Percentiles rank a stretch among this genome's conserved stretches.
Evolutionary conservation across 345 rosid species (phyloP).

Genomic region (Jatropha curcas): DNA sequence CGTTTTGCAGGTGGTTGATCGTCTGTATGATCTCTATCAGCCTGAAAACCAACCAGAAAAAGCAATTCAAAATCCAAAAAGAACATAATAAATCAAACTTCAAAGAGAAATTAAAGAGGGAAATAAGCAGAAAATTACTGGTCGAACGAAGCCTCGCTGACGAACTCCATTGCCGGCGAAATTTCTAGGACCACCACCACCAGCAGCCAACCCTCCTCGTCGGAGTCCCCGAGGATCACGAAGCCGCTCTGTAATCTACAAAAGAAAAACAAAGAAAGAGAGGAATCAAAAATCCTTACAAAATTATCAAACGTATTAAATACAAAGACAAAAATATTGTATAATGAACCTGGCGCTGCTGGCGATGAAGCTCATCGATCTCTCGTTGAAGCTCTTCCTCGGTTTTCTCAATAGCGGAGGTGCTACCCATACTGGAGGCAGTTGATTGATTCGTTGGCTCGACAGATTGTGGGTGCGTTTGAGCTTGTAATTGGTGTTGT

Average conservation of each 20-base stretch:
- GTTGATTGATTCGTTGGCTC: neutral
- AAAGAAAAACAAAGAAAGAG: neutral
- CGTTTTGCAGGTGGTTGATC: constrained; percentile 90
- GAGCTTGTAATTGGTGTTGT: neutral
- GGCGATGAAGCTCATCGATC: constrained; percentile 90
- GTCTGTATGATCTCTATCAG: constrained; percentile 62
- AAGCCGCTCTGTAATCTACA: constrained; percentile 81
- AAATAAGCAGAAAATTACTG: constrained; percentile 35
- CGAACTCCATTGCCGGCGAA: constrained; percentile 59
- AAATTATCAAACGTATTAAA: neutral
- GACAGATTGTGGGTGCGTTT: neutral
- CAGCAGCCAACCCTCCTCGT: constrained; percentile 64
- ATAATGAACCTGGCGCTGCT: constrained; percentile 70
- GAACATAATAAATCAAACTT: neutral
- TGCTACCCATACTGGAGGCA: constrained; percentile 19
- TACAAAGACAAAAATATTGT: too few species aligned
- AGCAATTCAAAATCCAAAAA: neutral
- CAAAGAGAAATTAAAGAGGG: neutral
- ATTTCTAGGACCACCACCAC: constrained; percentile 57
- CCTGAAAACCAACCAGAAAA: constrained; percentile 42
- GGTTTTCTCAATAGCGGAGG: constrained; percentile 60
- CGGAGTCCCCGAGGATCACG: constrained; percentile 95
- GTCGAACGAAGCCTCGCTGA: constrained; percentile 61
- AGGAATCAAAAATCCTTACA: neutral
- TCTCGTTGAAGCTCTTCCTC: constrained; percentile 78